Evolutionary conservation across 176 grass and related monocot species (phyloP).

Genomic region (Eragrostis curvula): DNA sequence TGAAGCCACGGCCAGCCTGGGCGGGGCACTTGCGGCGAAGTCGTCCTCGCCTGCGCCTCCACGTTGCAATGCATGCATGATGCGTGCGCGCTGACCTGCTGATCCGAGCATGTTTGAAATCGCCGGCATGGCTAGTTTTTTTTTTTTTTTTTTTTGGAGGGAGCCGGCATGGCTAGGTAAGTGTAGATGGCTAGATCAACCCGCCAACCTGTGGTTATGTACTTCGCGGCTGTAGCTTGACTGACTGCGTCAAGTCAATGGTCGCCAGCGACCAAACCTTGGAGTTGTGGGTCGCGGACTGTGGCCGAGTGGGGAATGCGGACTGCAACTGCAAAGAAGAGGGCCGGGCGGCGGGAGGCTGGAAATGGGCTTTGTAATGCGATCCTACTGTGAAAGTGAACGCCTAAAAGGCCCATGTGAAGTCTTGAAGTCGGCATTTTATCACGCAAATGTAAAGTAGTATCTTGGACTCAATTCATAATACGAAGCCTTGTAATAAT

Average conservation of each 20-base stretch:
- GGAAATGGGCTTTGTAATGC: too few relatives aligned
- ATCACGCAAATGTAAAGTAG: too few relatives aligned
- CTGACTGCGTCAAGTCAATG: neutral
- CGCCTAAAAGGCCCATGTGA: too few relatives aligned
- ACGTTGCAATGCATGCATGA: slow-evolving; percentile 16
- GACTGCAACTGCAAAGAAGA: too few relatives aligned
- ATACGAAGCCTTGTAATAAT: too few relatives aligned
- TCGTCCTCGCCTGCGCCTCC: slow-evolving; percentile 19
- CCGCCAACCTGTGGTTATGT: neutral
- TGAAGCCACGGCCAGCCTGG: neutral
- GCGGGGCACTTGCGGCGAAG: slow-evolving; percentile 18
- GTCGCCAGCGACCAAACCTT: neutral
- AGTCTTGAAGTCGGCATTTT: too few relatives aligned
- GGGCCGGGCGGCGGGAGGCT: too few relatives aligned
- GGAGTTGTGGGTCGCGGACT: too few relatives aligned
- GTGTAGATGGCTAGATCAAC: neutral
- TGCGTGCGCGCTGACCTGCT: slow-evolving; percentile 19
- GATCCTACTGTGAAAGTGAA: too few relatives aligned
- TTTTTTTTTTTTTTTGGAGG: too few relatives aligned
- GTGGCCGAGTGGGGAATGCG: too few relatives aligned
- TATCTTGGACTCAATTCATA: too few relatives aligned
- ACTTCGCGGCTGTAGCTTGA: neutral
- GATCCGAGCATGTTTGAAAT: slow-evolving; percentile 14
- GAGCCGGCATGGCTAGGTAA: neutral
- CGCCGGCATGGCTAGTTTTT: neutral